phyloP scores from a whole-genome alignment of 306 rosid species.

The Spatholobus suberectus region DNA sequence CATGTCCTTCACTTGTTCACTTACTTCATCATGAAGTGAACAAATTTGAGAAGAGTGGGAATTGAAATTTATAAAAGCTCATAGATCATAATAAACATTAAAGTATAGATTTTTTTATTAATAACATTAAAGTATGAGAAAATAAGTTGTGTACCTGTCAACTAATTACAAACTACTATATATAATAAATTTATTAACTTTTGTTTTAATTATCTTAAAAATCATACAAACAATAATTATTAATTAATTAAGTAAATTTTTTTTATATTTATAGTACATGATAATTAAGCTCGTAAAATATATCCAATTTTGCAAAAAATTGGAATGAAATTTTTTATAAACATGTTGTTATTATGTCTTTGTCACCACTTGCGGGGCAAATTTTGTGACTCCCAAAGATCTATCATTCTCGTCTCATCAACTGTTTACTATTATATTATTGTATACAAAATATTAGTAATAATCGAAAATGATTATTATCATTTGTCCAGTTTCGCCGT shows the following conservation, averaged over 20 bases:
- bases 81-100: neutral
- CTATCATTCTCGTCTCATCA: neutral
- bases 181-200: too few species aligned
- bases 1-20: neutral
- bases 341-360: neutral
- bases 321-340: neutral
- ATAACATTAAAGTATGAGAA: too few species aligned
- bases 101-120: too few species aligned
- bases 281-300: too few species aligned
- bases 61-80: neutral
- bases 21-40: neutral
- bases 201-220: too few species aligned
- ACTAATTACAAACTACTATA: too few species aligned
- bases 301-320: neutral
- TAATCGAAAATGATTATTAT: slow-evolving; percentile 37
- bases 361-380: neutral
- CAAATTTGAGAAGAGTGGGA: neutral
- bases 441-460: neutral
- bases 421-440: neutral
- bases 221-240: too few species aligned
- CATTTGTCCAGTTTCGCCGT: slow-evolving; percentile 66
- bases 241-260: too few species aligned
- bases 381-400: neutral
- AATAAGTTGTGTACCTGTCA: too few species aligned
- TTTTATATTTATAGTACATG: too few species aligned